These are phyloP conservation scores for Claviceps arundinis DNA, from an alignment of 2,329 filamentous ascomycete genomes.

Conservation along the genomic window DNA sequence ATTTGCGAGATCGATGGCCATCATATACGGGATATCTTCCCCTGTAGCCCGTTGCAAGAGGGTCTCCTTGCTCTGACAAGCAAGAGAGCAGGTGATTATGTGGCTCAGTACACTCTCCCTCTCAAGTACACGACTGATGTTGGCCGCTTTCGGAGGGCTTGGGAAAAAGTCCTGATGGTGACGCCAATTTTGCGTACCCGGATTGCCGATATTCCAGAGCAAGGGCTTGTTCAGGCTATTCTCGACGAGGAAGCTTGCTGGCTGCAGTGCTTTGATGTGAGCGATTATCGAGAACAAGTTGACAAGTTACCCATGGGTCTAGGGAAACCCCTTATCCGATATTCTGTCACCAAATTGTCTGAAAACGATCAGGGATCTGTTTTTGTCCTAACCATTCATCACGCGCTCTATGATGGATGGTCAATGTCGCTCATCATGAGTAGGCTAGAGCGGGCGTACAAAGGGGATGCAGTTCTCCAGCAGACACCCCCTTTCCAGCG, in stretches of 20 bases:
- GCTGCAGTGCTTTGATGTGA: conserved; percentile 16
- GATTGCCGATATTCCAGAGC: conserved; percentile 5
- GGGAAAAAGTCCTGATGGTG: conserved; percentile 3
- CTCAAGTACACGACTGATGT: conserved; percentile 1
- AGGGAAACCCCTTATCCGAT: conserved; percentile 10
- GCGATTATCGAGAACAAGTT: conserved; percentile 20
- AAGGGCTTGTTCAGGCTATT: conserved; percentile 28
- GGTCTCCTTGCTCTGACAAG: conserved; percentile 6
- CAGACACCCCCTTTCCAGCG: conserved; percentile 19
- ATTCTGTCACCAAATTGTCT: neutral
- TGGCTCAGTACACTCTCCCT: conserved; percentile 2
- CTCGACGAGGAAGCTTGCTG: conserved; percentile 21
- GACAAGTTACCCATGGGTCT: conserved; percentile 14
- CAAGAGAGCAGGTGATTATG: conserved; percentile 5
- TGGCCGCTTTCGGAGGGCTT: conserved; percentile 1
- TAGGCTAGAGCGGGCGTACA: conserved; percentile 23
- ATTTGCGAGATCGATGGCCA: neutral
- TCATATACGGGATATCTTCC: conserved; percentile 6
- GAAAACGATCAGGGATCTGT: neutral
- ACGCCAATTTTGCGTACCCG: conserved; percentile 6
- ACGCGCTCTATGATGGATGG: conserved; percentile 39
- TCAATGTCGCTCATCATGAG: conserved; percentile 29
- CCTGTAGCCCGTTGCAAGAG: conserved; percentile 7
- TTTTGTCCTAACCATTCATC: conserved; percentile 30
- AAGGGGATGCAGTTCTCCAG: conserved; percentile 16